phyloP scores from a whole-genome alignment of 2,329 filamentous ascomycete species.

The Calonectria pseudoreteaudii region DNA sequence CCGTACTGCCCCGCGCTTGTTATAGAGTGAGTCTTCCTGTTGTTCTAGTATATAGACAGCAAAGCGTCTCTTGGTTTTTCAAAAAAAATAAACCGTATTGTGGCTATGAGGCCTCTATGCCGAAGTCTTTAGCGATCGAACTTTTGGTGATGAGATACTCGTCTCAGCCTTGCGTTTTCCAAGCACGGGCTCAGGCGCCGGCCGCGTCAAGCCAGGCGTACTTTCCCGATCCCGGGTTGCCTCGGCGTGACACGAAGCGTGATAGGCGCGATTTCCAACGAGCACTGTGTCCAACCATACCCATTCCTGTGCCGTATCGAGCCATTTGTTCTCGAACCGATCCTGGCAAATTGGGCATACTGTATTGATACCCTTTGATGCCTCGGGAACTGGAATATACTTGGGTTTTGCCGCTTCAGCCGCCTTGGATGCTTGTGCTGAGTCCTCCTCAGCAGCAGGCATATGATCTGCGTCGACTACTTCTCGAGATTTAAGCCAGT shows the following conservation, averaged over 20 bases:
- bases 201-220: constrained; percentile 58
- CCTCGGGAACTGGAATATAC: constrained; percentile 87
- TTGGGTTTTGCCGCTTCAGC: constrained; percentile 63
- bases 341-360: constrained; percentile 96
- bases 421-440: constrained; percentile 50
- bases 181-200: constrained; percentile 71
- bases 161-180: constrained; percentile 83
- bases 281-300: constrained; percentile 93
- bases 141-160: constrained; percentile 53
- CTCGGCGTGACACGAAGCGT: constrained; percentile 90
- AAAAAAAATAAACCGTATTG: background rate
- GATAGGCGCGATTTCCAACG: constrained; percentile 84
- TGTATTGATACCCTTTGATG: constrained; percentile 78
- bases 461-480: constrained; percentile 74
- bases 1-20: background rate
- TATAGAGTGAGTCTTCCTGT: background rate
- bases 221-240: constrained; percentile 74
- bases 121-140: constrained; percentile 51
- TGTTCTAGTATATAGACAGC: background rate
- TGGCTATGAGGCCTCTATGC: constrained; percentile 32
- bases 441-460: constrained; percentile 47
- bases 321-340: constrained; percentile 91
- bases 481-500: constrained; percentile 91
- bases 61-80: background rate
- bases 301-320: constrained; percentile 94